These are phyloP conservation scores for Pyronema domesticum DNA, from an alignment of 495 filamentous ascomycete species.

Conservation along the genomic window DNA sequence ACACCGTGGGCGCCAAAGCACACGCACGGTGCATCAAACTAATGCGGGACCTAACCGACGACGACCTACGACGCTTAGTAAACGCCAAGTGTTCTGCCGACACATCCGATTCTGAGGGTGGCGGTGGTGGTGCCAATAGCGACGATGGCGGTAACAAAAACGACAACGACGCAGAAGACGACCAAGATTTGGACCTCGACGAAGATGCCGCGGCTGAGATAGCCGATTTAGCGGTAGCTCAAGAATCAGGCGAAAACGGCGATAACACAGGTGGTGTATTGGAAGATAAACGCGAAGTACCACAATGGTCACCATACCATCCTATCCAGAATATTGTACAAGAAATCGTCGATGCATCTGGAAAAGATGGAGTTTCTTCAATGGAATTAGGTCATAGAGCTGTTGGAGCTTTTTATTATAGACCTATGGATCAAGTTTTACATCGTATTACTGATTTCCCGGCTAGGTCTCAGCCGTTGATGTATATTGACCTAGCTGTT, in stretches of 20 bases:
- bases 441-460: constrained; percentile 40
- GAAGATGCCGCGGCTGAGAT: constrained; percentile 24
- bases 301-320: constrained; percentile 39
- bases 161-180: constrained; percentile 19
- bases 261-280: constrained; percentile 28
- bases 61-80: constrained; percentile 41
- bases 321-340: constrained; percentile 37
- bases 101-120: constrained; percentile 22
- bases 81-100: constrained; percentile 17
- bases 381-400: constrained; percentile 32
- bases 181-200: constrained; percentile 10
- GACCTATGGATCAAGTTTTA: constrained; percentile 40
- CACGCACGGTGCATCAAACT: constrained; percentile 46
- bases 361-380: constrained; percentile 35
- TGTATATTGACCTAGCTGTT: constrained; percentile 45
- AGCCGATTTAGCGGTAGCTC: background rate
- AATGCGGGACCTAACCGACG: constrained; percentile 48
- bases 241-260: too few relatives aligned
- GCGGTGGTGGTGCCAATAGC: constrained; percentile 20
- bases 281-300: constrained; percentile 22
- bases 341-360: constrained; percentile 33
- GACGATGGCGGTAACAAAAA: constrained; percentile 21
- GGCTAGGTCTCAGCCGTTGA: constrained; percentile 42
- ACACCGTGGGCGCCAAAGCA: constrained; percentile 16
- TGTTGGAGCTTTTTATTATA: constrained; percentile 38